Evolutionary conservation across 345 rosid genomes (phyloP).

Genomic region (Rhodamnia argentea): DNA sequence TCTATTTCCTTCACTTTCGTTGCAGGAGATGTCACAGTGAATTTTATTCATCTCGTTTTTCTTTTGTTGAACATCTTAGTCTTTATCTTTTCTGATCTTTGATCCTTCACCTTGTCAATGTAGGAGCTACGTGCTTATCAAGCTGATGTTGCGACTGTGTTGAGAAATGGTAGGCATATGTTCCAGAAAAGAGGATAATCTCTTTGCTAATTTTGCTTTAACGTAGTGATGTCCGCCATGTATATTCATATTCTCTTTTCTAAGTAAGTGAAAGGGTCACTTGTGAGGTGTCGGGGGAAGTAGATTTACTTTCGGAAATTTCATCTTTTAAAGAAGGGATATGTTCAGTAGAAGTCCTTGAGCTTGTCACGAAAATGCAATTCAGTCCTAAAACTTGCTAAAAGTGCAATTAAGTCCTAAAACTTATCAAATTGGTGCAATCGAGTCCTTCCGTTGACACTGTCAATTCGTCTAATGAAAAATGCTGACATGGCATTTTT

Average conservation of each 20-base stretch:
- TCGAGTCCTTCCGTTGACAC: too few relatives aligned
- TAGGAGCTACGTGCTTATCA: conserved; percentile 98
- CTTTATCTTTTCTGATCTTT: background rate
- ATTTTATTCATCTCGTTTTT: background rate
- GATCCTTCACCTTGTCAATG: conserved; percentile 5
- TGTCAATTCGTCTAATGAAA: too few relatives aligned
- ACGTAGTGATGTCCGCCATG: background rate
- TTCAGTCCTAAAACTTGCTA: too few relatives aligned
- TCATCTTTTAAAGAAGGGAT: background rate
- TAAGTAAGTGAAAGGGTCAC: background rate
- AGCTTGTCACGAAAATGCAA: too few relatives aligned
- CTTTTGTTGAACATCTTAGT: background rate
- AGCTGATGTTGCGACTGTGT: conserved; percentile 92
- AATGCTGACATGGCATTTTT: too few relatives aligned
- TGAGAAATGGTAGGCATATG: conserved; percentile 71
- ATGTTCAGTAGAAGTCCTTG: too few relatives aligned
- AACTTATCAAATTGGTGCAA: too few relatives aligned
- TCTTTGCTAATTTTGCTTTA: background rate
- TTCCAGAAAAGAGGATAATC: background rate
- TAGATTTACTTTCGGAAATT: background rate
- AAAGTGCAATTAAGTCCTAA: too few relatives aligned
- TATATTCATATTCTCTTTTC: background rate
- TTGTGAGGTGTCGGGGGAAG: background rate
- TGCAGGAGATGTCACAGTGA: background rate
- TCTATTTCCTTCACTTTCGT: background rate